Evolutionary conservation across 2,329 filamentous ascomycete species (phyloP).

Genomic region (Colletotrichum godetiae): DNA sequence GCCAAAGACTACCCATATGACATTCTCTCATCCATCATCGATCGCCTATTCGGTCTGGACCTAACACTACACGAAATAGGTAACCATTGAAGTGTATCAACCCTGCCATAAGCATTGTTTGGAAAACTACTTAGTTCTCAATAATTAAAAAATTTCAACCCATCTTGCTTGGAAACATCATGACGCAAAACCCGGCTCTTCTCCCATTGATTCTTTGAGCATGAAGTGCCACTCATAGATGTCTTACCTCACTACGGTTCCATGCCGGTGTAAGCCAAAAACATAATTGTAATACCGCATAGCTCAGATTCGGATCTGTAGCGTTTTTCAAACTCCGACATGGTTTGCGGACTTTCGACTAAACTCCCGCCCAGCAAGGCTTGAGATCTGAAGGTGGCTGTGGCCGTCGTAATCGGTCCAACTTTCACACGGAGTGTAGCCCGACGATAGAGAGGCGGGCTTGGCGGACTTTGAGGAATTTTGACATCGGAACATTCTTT

Average conservation of each 20-base stretch:
- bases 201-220: no score
- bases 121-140: accelerated
- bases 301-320: not conserved
- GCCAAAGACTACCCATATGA: no score
- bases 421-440: not conserved
- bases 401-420: not conserved
- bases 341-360: not conserved
- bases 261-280: not conserved
- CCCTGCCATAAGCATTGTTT: not conserved
- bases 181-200: accelerated
- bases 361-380: not conserved
- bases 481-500: no score
- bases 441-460: not conserved
- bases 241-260: no score
- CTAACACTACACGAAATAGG: not conserved
- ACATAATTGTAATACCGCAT: not conserved
- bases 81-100: not conserved
- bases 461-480: not conserved
- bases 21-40: not conserved
- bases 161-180: not conserved
- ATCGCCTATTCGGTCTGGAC: not conserved
- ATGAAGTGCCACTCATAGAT: no score
- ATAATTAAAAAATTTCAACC: not conserved
- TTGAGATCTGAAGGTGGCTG: not conserved
- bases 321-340: not conserved